Evolutionary conservation across 108 stramenopile species (phyloP), one percentile per base, ranked within the genome.

Genomic region (Cyclotella sp.): DNA sequence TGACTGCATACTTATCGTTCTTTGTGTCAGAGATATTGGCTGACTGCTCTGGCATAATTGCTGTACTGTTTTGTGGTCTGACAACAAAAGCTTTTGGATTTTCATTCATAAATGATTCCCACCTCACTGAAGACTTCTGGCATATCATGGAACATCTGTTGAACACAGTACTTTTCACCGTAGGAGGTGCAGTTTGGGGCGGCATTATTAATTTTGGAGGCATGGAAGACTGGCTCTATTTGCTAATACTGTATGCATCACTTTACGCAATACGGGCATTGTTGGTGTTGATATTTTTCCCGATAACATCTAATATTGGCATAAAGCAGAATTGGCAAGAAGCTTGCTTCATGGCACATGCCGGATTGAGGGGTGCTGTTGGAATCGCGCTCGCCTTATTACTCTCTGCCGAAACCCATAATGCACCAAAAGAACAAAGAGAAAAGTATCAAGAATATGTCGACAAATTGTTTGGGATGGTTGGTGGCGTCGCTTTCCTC

Each of bases 151-250:
- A 95, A 62, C 95, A 95, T 73, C 46, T 95, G 24, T 81, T 94
- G 29, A 97, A 97, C 76, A 97, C 98, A 12, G 60, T 93, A 10
- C 80, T 98, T 14, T 99, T 98, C 74, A 83, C 93, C 24, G 72
- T 99, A 21, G 96, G 95, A 27, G 97, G 97, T 22, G 59, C 92
- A 39, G 87, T 97, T 3, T 91, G 92, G 89, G 95, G 89, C 53
- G 70, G 70, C 18, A 76, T 88, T 39, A 75, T 89, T 61, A 34
- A 61, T n/a, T 61, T 61, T 61, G 60, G 60, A 47, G 64, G 64
- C n/a, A 46, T 57, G n/a, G 81, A 24, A 18, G 95, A 95, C 34
- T 90, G 90, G 89, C 75, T 84, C 0, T 90, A 87, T 67, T 76
- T 93, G 12, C 22, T 90, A 27, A 19, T 85, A 8, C 84, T 93